Evolutionary conservation across 768 basidiomycete species (phyloP), one percentile per base, ranked within the genome.

Genomic region (Rhodocollybia butyracea): DNA sequence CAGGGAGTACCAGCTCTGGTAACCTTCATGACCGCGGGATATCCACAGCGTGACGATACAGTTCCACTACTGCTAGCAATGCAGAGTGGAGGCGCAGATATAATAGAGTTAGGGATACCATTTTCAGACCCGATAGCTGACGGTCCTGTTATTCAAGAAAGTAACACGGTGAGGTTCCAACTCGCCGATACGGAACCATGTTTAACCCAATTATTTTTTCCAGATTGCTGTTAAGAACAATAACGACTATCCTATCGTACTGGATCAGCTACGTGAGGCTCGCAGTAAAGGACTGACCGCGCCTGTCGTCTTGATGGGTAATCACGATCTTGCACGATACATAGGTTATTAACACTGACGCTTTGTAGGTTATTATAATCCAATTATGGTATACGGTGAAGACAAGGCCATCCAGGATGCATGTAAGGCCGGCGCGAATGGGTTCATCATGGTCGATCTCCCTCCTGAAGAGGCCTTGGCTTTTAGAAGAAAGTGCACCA

Each of bases 91-190:
- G 96, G 96, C 5, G 83, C 92, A 42, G 94, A 98, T 68, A 83
- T 98, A 57, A 94, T 98, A 58, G 96, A 99, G 69, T 80, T 99
- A 17, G 96, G 96, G 17, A 81, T 98, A 27, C 94, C 95, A 0
- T 98, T 96, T 75, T 95, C 91, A 52, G 96, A 98, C 73, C 96
- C 95, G 19, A 91, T 94, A 61, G 95, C 94, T 2, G 96, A 99
- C 72, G 96, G 96, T 0, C 91, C 91, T 24, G 86, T 84, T 3
- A 97, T 99, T 58, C 96, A 99, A 66, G 88, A 88, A 59, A 81
- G 91, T 12, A 98, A 98, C 69, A 91, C 89, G n/a, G 96, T 94
- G 57, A 60, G 85, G n/a, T n/a, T 76, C n/a, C 43, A 39, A 48
- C 19, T 46, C 31, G n/a, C n/a, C n/a, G n/a, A n/a, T n/a, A n/a